Evolutionary conservation across 148 eudicot species (phyloP).

Genomic region (Linanthus parryae): DNA sequence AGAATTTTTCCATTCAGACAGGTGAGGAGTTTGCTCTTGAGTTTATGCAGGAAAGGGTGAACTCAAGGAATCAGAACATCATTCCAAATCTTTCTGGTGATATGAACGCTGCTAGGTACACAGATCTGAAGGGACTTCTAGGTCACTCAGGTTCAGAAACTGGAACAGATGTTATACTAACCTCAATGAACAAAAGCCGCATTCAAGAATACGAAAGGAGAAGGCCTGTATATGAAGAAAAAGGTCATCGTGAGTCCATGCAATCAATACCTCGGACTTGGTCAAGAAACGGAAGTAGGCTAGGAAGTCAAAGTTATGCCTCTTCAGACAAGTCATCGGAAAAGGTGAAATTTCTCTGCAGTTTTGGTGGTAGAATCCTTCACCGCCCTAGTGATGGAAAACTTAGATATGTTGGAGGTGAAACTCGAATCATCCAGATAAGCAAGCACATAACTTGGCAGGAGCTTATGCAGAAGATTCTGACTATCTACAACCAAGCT

Average conservation of each 20-base stretch:
- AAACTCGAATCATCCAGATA: slow-evolving; percentile 81
- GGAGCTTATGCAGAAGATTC: slow-evolving; percentile 68
- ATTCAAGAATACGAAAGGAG: slow-evolving; percentile 47
- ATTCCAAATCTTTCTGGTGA: slow-evolving; percentile 42
- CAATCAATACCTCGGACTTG: slow-evolving; percentile 41
- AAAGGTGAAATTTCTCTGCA: slow-evolving; percentile 79
- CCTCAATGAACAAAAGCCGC: slow-evolving; percentile 39
- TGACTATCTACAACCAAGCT: slow-evolving; percentile 44
- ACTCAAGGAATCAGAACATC: slow-evolving; percentile 44
- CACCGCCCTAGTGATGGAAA: slow-evolving; percentile 96
- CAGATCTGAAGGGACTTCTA: slow-evolving; percentile 70
- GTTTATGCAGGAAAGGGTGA: slow-evolving; percentile 84
- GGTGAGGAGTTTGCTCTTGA: slow-evolving; percentile 92
- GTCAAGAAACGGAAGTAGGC: slow-evolving; percentile 39
- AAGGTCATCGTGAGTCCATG: slow-evolving; percentile 40
- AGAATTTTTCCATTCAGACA: slow-evolving; percentile 89
- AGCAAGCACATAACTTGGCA: slow-evolving; percentile 73
- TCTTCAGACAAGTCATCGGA: slow-evolving; percentile 52
- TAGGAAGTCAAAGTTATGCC: slow-evolving; percentile 36
- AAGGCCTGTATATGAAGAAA: slow-evolving; percentile 41
- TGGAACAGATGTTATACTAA: slow-evolving; percentile 69
- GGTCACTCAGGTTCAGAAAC: slow-evolving; percentile 66
- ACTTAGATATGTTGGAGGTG: slow-evolving; percentile 95
- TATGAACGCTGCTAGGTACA: slow-evolving; percentile 40
- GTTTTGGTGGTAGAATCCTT: slow-evolving; percentile 90